Evolutionary conservation across 148 eudicot species (phyloP).

Genomic region (Mesembryanthemum crystallinum): DNA sequence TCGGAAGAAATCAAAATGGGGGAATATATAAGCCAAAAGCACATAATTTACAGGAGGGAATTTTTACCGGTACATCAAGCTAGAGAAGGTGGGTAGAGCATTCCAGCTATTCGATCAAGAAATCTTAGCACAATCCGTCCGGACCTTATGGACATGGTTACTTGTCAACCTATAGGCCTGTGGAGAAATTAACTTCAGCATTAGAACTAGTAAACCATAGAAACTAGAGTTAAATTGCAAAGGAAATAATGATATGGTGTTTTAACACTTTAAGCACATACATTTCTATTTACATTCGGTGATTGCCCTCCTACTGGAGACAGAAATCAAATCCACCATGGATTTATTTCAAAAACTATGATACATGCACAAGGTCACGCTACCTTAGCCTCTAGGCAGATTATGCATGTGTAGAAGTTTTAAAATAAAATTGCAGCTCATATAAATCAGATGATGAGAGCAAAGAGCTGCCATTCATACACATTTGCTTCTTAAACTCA

Average conservation of each 20-base stretch:
- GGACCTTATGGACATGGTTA: conserved; percentile 13
- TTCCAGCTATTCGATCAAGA: neutral
- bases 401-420: neutral
- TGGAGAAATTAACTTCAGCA: neutral
- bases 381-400: neutral
- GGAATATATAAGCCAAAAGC: neutral
- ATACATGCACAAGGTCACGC: neutral
- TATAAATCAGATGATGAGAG: neutral
- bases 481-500: neutral
- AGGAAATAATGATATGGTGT: neutral
- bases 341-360: neutral
- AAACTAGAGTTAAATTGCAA: neutral
- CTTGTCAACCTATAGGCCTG: conserved; percentile 22
- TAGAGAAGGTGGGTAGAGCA: conserved; percentile 1
- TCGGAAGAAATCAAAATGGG: neutral
- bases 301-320: neutral
- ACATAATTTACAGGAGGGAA: neutral
- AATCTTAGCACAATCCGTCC: neutral
- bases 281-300: no score
- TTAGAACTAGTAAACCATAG: neutral
- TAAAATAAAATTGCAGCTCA: neutral
- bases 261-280: neutral
- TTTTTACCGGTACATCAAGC: neutral
- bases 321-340: neutral
- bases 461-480: no score